Percentiles rank a stretch among this genome's conserved stretches.
Evolutionary conservation across 2,329 filamentous ascomycete genomes (phyloP).

Genomic region (Aureobasidium namibiae): DNA sequence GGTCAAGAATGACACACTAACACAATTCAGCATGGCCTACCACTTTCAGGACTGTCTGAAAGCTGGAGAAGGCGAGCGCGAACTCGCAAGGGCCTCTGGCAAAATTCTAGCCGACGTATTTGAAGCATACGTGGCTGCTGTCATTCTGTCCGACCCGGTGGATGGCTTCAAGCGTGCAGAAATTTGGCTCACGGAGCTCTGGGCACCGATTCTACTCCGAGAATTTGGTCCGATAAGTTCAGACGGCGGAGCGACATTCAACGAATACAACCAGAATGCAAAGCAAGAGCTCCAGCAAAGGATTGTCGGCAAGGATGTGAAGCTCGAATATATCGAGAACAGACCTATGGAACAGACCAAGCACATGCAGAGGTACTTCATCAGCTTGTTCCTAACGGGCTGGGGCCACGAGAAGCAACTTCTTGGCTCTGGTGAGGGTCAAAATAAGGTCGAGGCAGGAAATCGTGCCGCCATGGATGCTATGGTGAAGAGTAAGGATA

Average conservation of each 20-base stretch:
- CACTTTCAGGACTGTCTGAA: constrained; percentile 57
- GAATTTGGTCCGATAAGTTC: not conserved
- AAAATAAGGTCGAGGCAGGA: constrained; percentile 62
- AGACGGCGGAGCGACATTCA: not conserved
- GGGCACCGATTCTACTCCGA: constrained; percentile 54
- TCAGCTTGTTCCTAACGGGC: constrained; percentile 58
- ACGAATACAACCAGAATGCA: constrained; percentile 11
- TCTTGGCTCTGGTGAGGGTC: constrained; percentile 55
- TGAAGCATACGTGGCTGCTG: constrained; percentile 78
- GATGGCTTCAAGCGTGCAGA: constrained; percentile 55
- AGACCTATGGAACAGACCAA: constrained; percentile 32
- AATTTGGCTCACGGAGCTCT: constrained; percentile 67
- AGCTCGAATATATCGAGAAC: constrained; percentile 7
- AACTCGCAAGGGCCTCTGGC: constrained; percentile 46
- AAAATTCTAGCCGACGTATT: constrained; percentile 84
- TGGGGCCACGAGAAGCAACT: constrained; percentile 58
- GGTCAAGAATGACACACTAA: constrained; percentile 72
- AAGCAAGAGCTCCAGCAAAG: constrained; percentile 13
- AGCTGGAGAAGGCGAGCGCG: constrained; percentile 33
- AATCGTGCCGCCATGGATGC: constrained; percentile 57
- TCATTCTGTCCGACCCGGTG: constrained; percentile 59
- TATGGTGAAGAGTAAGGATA: constrained; percentile 38
- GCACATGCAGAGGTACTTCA: constrained; percentile 43
- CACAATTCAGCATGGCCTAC: constrained; percentile 61
- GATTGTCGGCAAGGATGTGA: constrained; percentile 2